Conservation (phyloP, 441 rosid species). For the Gossypium trilobum region DNA sequence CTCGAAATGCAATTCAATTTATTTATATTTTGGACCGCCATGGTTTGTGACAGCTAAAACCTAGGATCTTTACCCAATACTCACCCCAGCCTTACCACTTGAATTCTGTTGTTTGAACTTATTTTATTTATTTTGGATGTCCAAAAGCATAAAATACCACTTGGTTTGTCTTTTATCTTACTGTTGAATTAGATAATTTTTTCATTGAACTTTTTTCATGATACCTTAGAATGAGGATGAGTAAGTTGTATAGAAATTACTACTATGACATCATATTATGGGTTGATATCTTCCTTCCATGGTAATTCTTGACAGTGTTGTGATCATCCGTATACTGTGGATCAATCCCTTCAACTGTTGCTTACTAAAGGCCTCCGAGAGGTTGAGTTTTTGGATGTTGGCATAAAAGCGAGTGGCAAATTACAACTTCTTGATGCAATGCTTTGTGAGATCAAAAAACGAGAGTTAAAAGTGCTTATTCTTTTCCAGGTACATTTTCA, state of each 20-base stretch:
- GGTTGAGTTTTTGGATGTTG: slow-evolving; percentile 51
- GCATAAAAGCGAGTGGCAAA: slow-evolving; percentile 86
- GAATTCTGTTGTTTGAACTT: neutral
- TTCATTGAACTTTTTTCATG: neutral
- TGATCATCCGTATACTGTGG: slow-evolving; percentile 75
- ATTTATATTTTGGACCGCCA: neutral
- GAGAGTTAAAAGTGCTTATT: slow-evolving; percentile 55
- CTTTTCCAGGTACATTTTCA: slow-evolving; percentile 63
- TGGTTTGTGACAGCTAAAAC: neutral
- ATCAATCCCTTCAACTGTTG: slow-evolving; percentile 32
- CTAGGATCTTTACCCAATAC: neutral
- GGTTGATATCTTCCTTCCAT: neutral
- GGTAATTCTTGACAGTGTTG: slow-evolving; percentile 61
- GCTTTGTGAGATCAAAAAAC: slow-evolving; percentile 55
- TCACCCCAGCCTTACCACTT: neutral
- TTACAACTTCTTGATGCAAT: slow-evolving; percentile 62
- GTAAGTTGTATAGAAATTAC: neutral
- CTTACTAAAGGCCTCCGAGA: slow-evolving; percentile 31
- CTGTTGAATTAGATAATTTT: neutral
- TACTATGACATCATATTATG: neutral
- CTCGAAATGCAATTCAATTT: neutral
- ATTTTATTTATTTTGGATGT: neutral
- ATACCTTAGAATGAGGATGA: neutral
- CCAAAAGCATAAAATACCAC: neutral
- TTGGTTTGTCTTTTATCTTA: neutral